Evolutionary conservation across 2,329 filamentous ascomycete genomes (phyloP).

Genomic region (Verticillium albo-atrum): DNA sequence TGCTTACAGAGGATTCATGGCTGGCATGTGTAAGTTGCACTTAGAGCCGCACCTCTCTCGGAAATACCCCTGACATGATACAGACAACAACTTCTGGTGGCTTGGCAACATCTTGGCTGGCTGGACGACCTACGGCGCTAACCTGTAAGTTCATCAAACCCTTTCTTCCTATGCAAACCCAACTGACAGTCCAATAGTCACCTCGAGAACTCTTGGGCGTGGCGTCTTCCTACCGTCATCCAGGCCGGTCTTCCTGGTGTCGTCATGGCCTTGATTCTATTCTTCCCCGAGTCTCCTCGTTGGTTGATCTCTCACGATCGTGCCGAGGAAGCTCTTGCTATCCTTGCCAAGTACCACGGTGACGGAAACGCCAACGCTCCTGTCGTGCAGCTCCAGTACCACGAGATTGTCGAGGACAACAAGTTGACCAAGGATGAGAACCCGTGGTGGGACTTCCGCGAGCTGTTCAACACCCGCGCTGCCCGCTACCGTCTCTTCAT

Average conservation of each 20-base stretch:
- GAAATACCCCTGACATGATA: constrained; percentile 8
- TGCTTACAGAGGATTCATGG: constrained; percentile 48
- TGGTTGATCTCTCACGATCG: constrained; percentile 66
- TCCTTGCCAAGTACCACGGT: constrained; percentile 56
- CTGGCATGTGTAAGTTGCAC: constrained; percentile 50
- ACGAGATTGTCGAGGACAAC: constrained; percentile 49
- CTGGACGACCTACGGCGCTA: constrained; percentile 43
- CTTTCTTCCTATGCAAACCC: too few species aligned
- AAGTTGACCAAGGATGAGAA: constrained; percentile 46
- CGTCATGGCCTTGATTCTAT: constrained; percentile 54
- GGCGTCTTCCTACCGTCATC: constrained; percentile 54
- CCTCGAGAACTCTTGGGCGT: constrained; percentile 36
- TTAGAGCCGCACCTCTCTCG: constrained; percentile 31
- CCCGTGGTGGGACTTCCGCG: constrained; percentile 55
- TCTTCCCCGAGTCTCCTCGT: constrained; percentile 67
- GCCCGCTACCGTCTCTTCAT: constrained; percentile 44
- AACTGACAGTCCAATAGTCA: constrained; percentile 2
- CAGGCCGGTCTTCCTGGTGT: constrained; percentile 37
- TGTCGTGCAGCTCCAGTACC: constrained; percentile 52
- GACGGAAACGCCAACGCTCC: constrained; percentile 48
- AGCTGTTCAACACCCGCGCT: constrained; percentile 42
- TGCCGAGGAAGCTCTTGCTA: constrained; percentile 48
- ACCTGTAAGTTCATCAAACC: constrained; percentile 5
- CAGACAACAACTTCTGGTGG: constrained; percentile 37
- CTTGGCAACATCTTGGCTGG: constrained; percentile 50